Evolutionary conservation across 352 stramenopile genomes (phyloP).

Genomic region (Globisporangium echinulatum): DNA sequence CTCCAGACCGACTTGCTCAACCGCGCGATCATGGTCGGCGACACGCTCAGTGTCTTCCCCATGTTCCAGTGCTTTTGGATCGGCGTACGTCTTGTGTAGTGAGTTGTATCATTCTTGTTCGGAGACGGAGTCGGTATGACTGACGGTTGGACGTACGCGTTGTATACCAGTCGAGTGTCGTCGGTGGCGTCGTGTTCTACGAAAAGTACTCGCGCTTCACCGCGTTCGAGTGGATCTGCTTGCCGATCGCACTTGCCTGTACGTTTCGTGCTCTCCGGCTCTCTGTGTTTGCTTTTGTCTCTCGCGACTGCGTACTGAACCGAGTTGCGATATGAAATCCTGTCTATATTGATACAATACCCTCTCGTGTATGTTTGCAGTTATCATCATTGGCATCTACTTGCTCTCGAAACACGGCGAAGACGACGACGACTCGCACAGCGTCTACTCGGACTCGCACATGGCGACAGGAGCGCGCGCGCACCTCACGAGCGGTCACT

Average conservation of each 20-base stretch:
- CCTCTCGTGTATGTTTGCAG: constrained; percentile 14
- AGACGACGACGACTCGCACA: constrained; percentile 26
- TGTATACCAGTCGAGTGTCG: constrained; percentile 55
- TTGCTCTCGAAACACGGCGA: constrained; percentile 72
- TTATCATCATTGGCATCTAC: constrained; percentile 84
- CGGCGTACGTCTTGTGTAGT: constrained; percentile 35
- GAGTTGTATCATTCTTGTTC: neutral
- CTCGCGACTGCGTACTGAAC: too few species aligned
- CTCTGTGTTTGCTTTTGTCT: neutral
- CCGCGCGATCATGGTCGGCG: constrained; percentile 75
- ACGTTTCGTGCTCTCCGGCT: constrained; percentile 15
- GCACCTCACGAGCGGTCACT: constrained; percentile 61
- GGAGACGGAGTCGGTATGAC: too few species aligned
- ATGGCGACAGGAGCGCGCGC: constrained; percentile 23
- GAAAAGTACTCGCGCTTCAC: constrained; percentile 78
- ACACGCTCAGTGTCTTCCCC: constrained; percentile 81
- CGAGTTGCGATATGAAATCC: too few species aligned
- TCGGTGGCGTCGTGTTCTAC: constrained; percentile 82
- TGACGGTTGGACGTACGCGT: neutral
- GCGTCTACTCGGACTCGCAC: constrained; percentile 17
- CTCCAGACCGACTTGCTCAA: constrained; percentile 83
- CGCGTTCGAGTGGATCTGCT: constrained; percentile 72
- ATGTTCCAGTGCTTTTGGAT: constrained; percentile 90
- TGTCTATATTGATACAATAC: too few species aligned
- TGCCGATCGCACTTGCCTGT: constrained; percentile 74